These are phyloP conservation scores for Metarhizium brunneum DNA, from an alignment of 2,329 filamentous ascomycete species.

Conservation along the genomic window DNA sequence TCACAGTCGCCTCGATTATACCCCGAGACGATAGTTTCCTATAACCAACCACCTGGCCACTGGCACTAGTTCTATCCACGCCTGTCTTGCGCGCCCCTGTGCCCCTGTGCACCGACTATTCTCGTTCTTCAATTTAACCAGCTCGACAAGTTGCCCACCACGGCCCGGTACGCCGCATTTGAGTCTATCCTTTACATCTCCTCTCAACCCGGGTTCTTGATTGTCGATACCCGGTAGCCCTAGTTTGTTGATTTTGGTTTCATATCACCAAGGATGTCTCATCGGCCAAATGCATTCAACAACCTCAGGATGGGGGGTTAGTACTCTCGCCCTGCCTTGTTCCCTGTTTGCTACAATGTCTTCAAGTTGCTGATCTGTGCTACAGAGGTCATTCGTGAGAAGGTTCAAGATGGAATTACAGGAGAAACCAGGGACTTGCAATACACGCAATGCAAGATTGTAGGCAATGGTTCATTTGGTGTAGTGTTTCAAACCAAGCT, in stretches of 20 bases:
- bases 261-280: slow-evolving; percentile 57
- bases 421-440: slow-evolving; percentile 95
- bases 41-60: neutral
- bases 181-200: slow-evolving; percentile 20
- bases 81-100: neutral
- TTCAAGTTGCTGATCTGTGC: slow-evolving; percentile 14
- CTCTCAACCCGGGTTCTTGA: slow-evolving; percentile 13
- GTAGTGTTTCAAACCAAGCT: slow-evolving; percentile 99
- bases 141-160: slow-evolving; percentile 23
- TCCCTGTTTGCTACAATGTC: slow-evolving; percentile 4
- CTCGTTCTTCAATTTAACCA: neutral
- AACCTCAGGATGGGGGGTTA: slow-evolving; percentile 94
- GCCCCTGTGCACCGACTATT: neutral
- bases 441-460: slow-evolving; percentile 99
- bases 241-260: slow-evolving; percentile 16
- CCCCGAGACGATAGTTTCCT: slow-evolving; percentile 1
- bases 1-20: neutral
- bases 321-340: slow-evolving; percentile 21
- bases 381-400: slow-evolving; percentile 92
- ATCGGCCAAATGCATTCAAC: slow-evolving; percentile 81
- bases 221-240: slow-evolving; percentile 17
- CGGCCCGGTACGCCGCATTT: slow-evolving; percentile 21
- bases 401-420: slow-evolving; percentile 95
- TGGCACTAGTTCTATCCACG: neutral
- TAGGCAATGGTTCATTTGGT: slow-evolving; percentile 96